Base-by-base conservation (phyloP, 306 rosid species). In the Lathyrus sativus region DNA sequence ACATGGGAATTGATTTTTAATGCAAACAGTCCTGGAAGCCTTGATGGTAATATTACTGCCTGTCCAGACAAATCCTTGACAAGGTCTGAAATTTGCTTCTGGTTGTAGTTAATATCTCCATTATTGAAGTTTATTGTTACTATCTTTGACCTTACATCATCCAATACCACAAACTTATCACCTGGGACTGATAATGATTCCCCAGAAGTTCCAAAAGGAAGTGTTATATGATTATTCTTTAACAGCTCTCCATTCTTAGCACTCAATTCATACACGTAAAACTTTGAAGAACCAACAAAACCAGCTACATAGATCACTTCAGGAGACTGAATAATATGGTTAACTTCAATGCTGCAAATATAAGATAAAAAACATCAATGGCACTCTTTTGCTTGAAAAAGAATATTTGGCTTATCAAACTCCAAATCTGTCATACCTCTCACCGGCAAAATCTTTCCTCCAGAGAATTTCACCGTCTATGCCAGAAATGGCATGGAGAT, bases 391-490 rank as follows among this genome's bases (percentile, higher is more conserved):
- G 50, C 80, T 80, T 72, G 11, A 58, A 37, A 73, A 65, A 73
- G 28, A 46, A 62, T 13, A 78, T 22, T 28, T 54, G 43, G 58
- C 51, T 63, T 57, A 69, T 48, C 35, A 66, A 68, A 73, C 46
- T 56, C 65, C 59, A 64, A 60, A 63, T 19, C 7, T 46, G 11
- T 10, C 73, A 55, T 81, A 95, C 97, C 96, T 88, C 80, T 90
- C 89, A 55, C 74, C 76, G 6, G 82, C 67, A 80, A 90, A 71
- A 80, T 90, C 92, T 67, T 81, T 84, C 79, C 51, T 87, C 99
- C 97, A 95, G 59, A 90, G 81, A 79, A 85, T 72, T 66, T 85
- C 88, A 28, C 99, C 99, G 29, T 85, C 90, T 56, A 88, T 77
- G 77, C 90, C 50, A 35, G 99, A 90, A 81, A 95, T 66, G 75